Evolutionary conservation across 2,329 filamentous ascomycete genomes (phyloP), one percentile per base, ranked within the genome.

Genomic region (Fusarium phyllophilum): DNA sequence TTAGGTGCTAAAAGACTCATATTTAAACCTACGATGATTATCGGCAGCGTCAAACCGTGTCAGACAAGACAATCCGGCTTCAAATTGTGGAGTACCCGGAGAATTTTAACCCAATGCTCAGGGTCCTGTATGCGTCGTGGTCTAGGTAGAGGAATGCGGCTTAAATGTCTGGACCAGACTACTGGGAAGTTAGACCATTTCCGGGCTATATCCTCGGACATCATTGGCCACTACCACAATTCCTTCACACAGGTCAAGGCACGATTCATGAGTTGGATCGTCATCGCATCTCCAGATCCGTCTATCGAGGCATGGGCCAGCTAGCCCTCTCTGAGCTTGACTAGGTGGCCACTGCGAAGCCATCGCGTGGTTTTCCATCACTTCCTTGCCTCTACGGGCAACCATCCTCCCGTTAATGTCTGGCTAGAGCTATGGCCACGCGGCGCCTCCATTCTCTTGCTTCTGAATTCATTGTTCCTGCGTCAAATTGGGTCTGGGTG

Each of bases 61-160:
- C 34, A 33, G 31, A 14, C 18, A 13, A 52, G 29, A 46, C 20
- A 55, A 56, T 38, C 31, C 33, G 39, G 56, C 22, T 34, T 46
- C 31, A 9, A 55, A 34, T 22, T 29, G 20, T 34, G 31, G 31
- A 44, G 31, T 24, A 12, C 4, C 26, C 39, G 59, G 59, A n/a
- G 38, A 64, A 39, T 56, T 64, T 36, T 6, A 22, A 13, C 36
- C 44, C 62, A 44, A n/a, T 45, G 38, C 26, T 13, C 46, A n/a
- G 38, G 41, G 31, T 29, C 13, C 24, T 44, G 42, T 39, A 34
- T 58, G 22, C 26, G 55, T 36, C 42, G 22, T 33, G n/a, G 41
- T 29, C 36, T 44, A 18, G 15, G 24, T 31, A 10, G 22, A 69
- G 69, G 70, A 72, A 72, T 72, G 70, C 49, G 58, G 68, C 54